Evolutionary conservation across 2,329 filamentous ascomycete genomes (phyloP).

Genomic region (Fusarium liriodendri): DNA sequence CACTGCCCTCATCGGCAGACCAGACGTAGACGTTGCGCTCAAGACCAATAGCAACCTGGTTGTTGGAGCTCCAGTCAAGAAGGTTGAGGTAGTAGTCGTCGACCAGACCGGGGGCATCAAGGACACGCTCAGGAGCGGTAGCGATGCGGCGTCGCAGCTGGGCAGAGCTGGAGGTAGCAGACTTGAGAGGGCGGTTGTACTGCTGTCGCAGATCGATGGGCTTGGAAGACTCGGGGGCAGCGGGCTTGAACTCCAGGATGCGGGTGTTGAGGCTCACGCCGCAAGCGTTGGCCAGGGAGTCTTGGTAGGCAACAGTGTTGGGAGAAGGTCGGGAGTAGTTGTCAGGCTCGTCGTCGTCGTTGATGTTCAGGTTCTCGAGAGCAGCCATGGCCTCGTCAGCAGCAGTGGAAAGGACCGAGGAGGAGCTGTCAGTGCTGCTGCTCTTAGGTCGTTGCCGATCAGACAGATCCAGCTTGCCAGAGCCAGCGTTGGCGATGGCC

Average conservation of each 20-base stretch:
- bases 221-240: slow-evolving; percentile 97
- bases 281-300: slow-evolving; percentile 89
- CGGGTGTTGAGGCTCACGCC: slow-evolving; percentile 93
- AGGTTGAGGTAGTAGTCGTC: slow-evolving; percentile 99
- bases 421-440: slow-evolving; percentile 78
- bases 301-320: slow-evolving; percentile 90
- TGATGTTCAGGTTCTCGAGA: slow-evolving; percentile 81
- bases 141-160: slow-evolving; percentile 93
- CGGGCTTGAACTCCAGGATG: slow-evolving; percentile 98
- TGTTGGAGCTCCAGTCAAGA: slow-evolving; percentile 96
- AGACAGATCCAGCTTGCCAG: slow-evolving; percentile 80
- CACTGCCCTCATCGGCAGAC: slow-evolving; percentile 93
- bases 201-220: slow-evolving; percentile 97
- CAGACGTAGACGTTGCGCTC: slow-evolving; percentile 98
- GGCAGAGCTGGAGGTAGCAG: slow-evolving; percentile 77
- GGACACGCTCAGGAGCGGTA: slow-evolving; percentile 93
- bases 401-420: slow-evolving; percentile 79
- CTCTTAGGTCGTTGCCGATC: slow-evolving; percentile 81
- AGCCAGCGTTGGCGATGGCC: slow-evolving; percentile 82
- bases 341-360: slow-evolving; percentile 74
- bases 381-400: slow-evolving; percentile 84
- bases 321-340: slow-evolving; percentile 84
- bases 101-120: slow-evolving; percentile 94
- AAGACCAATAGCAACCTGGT: slow-evolving; percentile 97
- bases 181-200: slow-evolving; percentile 95